These are phyloP conservation scores for Rubus parviflorus DNA, from an alignment of 306 rosid species.

Conservation along the genomic window DNA sequence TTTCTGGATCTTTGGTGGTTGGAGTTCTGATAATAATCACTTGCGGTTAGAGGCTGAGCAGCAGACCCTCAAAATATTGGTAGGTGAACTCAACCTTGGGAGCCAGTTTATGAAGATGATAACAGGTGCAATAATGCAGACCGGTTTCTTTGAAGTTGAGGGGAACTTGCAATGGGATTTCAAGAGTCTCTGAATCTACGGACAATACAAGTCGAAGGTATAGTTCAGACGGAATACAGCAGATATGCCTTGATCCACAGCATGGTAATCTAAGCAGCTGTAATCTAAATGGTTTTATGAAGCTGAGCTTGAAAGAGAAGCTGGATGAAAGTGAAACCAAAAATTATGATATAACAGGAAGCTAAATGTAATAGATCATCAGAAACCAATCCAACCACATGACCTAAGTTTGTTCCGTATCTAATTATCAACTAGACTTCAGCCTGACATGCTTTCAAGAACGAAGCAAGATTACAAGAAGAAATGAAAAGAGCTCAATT, in stretches of 20 bases:
- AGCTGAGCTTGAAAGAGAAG: too few species aligned
- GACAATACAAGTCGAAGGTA: background rate
- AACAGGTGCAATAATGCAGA: too few species aligned
- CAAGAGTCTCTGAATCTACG: background rate
- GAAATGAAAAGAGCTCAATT: background rate
- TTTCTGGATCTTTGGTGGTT: background rate
- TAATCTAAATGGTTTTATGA: too few species aligned
- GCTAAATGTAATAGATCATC: background rate
- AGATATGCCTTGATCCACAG: background rate
- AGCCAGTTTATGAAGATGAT: too few species aligned
- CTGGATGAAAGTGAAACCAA: too few species aligned
- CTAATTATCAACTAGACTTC: background rate
- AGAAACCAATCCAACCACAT: conserved; percentile 8
- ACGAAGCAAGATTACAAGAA: background rate
- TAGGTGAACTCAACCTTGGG: too few species aligned
- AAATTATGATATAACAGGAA: background rate
- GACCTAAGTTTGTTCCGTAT: background rate
- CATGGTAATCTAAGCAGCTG: too few species aligned
- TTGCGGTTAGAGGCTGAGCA: background rate
- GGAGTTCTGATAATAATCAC: background rate
- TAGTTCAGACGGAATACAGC: background rate
- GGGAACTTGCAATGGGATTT: background rate
- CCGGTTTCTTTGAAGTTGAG: background rate
- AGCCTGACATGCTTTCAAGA: conserved; percentile 3
- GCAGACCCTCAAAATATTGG: background rate